Conservation (phyloP, 2,329 filamentous ascomycete genomes). For the Coleophoma cylindrospora region DNA sequence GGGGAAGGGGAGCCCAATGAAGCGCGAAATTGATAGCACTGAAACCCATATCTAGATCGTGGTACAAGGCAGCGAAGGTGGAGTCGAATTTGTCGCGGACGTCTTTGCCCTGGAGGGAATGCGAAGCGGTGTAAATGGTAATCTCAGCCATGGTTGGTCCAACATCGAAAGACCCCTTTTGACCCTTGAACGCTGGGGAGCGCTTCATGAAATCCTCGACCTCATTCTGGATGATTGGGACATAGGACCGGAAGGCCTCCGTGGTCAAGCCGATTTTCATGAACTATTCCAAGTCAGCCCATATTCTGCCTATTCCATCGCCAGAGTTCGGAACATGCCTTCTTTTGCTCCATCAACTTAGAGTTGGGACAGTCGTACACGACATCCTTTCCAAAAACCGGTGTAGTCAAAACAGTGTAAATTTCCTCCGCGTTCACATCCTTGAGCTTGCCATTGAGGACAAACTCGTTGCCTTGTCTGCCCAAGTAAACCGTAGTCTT, state of each 20-base stretch:
- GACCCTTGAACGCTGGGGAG: constrained; percentile 60
- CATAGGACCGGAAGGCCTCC: constrained; percentile 69
- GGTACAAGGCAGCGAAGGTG: constrained; percentile 75
- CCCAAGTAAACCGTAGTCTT: constrained; percentile 85
- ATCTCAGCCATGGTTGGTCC: constrained; percentile 76
- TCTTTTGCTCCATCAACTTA: constrained; percentile 95
- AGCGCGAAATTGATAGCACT: constrained; percentile 86
- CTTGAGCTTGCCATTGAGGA: constrained; percentile 84
- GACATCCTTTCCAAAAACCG: constrained; percentile 76
- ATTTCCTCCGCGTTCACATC: constrained; percentile 90
- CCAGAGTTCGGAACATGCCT: constrained; percentile 45
- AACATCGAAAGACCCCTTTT: constrained; percentile 66
- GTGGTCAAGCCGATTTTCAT: constrained; percentile 78
- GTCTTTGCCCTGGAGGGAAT: constrained; percentile 78
- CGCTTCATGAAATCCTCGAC: constrained; percentile 68
- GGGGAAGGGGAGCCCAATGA: constrained; percentile 83
- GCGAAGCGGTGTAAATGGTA: constrained; percentile 85
- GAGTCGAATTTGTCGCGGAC: constrained; percentile 77
- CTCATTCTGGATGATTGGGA: constrained; percentile 72
- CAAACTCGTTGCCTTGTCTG: constrained; percentile 81
- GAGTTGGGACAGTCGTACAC: constrained; percentile 89
- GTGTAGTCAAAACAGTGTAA: constrained; percentile 70
- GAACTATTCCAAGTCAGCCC: constrained; percentile 42
- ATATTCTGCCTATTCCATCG: too few relatives aligned
- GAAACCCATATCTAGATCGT: constrained; percentile 88